Evolutionary conservation across 306 rosid genomes (phyloP).

Genomic region (Dryas drummondii): DNA sequence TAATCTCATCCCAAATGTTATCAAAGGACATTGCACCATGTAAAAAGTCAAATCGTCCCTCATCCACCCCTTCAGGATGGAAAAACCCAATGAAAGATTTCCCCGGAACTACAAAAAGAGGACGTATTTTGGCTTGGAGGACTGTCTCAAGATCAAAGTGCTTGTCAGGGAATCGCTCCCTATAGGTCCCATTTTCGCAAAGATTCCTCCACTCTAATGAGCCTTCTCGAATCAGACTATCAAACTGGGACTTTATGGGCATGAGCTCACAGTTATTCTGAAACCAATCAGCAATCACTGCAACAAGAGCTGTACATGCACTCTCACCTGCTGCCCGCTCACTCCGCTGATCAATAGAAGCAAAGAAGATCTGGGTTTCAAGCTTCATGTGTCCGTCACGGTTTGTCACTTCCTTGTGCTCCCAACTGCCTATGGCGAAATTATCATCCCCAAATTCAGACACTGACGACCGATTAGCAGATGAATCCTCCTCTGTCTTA

Average conservation of each 20-base stretch:
- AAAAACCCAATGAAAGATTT: slow-evolving; percentile 92
- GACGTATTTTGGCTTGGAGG: slow-evolving; percentile 86
- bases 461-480: slow-evolving; percentile 71
- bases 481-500: slow-evolving; percentile 79
- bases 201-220: slow-evolving; percentile 93
- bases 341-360: slow-evolving; percentile 94
- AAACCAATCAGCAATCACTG: slow-evolving; percentile 95
- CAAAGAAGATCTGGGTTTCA: slow-evolving; percentile 84
- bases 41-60: slow-evolving; percentile 81
- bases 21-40: slow-evolving; percentile 96
- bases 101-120: slow-evolving; percentile 69
- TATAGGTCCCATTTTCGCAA: slow-evolving; percentile 76
- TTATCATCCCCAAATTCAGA: slow-evolving; percentile 97
- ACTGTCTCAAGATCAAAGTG: slow-evolving; percentile 98
- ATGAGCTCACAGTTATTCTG: slow-evolving; percentile 68
- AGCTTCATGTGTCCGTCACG: slow-evolving; percentile 96
- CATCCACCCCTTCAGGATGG: slow-evolving; percentile 95
- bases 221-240: slow-evolving; percentile 91
- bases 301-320: slow-evolving; percentile 98
- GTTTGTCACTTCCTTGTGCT: slow-evolving; percentile 75
- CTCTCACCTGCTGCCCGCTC: slow-evolving; percentile 99
- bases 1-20: slow-evolving; percentile 98
- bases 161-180: slow-evolving; percentile 86
- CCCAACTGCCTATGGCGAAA: slow-evolving; percentile 94
- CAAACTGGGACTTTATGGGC: slow-evolving; percentile 97